Evolutionary conservation across 768 basidiomycete species (phyloP), one percentile per base, ranked within the genome.

Genomic region (Mycena haematopus): DNA sequence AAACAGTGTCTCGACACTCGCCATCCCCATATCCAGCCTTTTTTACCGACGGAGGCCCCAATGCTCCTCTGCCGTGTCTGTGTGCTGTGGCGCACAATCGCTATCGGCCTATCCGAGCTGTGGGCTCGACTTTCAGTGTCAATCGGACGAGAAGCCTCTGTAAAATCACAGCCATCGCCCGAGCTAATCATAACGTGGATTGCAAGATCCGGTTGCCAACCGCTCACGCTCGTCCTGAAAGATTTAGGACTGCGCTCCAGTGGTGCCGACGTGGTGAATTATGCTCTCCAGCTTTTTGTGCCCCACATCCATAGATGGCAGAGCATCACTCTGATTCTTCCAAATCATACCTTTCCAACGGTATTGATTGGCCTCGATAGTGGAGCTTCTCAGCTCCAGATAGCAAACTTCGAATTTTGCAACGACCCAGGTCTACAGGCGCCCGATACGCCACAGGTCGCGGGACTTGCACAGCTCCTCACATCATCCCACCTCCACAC

Each of bases 241-340:
- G 53, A 52, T 56, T 40, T 24, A 2, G 53, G 40, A 27, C 33
- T 27, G 22, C 33, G 52, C 3, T 49, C 46, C 24, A 44, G 40
- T 22, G 31, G n/a, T 24, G 25, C 52, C 42, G 63, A 55, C 13
- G 10, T 25, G 6, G 53, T 31, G 6, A 46, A 56, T n/a, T 25
- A 59, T 6, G 3, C 59, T 24, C 63, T 60, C 15, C 17, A 31
- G 17, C 44, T 60, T 9, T 56, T 64, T 59, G 6, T 60, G n/a
- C 52, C 58, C 47, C 53, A 64, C 6, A 51, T 64, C 25, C 63
- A 46, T n/a, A 36, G 54, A 11, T 64, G 63, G 63, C 29, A 31
- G 25, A 64, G 46, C 47, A 50, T 64, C 54, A 64, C 58, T 3
- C 15, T 64, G n/a, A 33, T 24, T 38, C 63, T 64, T 25, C 63